phyloP scores from a whole-genome alignment of 2,329 filamentous ascomycete genomes.

The Nemania diffusa region DNA sequence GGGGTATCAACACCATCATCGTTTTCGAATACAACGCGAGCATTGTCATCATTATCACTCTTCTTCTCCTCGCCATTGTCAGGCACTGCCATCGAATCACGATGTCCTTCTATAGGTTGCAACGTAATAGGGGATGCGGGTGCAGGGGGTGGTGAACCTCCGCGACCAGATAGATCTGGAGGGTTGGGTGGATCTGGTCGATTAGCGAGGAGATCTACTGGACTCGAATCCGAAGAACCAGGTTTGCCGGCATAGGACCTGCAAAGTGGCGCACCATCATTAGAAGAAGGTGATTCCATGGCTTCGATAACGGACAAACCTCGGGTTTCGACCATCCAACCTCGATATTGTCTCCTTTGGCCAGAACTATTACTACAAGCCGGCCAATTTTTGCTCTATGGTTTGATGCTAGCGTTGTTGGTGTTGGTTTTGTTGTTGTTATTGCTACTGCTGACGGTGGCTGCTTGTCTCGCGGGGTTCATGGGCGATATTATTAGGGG shows the following conservation, averaged over 20 bases:
- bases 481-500: neutral
- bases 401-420: neutral
- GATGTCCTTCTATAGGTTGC: neutral
- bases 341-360: slow-evolving; percentile 21
- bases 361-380: neutral
- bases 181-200: slow-evolving; percentile 30
- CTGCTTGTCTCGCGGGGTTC: slow-evolving; percentile 16
- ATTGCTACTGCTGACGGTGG: slow-evolving; percentile 1
- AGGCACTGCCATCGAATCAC: slow-evolving; percentile 2
- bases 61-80: neutral
- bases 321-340: slow-evolving; percentile 24
- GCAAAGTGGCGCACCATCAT: slow-evolving; percentile 9
- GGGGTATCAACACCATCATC: neutral
- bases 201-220: slow-evolving; percentile 31
- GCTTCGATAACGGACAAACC: slow-evolving; percentile 5
- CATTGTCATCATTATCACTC: neutral
- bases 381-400: neutral
- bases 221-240: slow-evolving; percentile 14
- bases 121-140: slow-evolving; percentile 28
- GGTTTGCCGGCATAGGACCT: slow-evolving; percentile 15
- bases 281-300: slow-evolving; percentile 19
- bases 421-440: slow-evolving; percentile 8
- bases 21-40: neutral
- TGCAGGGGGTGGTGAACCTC: slow-evolving; percentile 9
- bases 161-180: slow-evolving; percentile 26